Evolutionary conservation across 1,139 yeast species (phyloP).

Genomic region (Scheffersomyces titani): DNA sequence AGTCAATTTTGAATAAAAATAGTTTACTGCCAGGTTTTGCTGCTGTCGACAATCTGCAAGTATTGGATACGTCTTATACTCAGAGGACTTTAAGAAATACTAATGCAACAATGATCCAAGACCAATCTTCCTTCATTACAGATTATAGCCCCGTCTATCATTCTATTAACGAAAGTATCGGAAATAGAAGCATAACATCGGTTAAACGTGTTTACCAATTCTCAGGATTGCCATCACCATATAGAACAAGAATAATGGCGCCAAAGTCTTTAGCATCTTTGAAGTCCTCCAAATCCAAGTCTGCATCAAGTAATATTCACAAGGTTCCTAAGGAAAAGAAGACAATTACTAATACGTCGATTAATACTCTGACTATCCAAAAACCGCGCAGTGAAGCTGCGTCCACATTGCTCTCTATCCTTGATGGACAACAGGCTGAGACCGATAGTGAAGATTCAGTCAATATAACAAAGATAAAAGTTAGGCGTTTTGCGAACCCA

Average conservation of each 20-base stretch:
- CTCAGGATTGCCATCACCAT: conserved; percentile 66
- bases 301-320: not conserved
- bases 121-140: conserved; percentile 23
- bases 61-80: conserved; percentile 19
- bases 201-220: conserved; percentile 60
- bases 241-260: conserved; percentile 50
- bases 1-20: not conserved
- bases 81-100: conserved; percentile 22
- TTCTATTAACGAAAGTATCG: conserved; percentile 27
- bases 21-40: not conserved
- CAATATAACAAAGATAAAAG: conserved; percentile 14
- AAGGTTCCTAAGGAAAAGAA: not conserved
- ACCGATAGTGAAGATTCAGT: conserved; percentile 1
- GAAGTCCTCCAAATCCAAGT: not conserved
- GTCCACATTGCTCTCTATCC: conserved; percentile 59
- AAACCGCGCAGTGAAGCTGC: conserved; percentile 64
- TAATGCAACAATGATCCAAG: conserved; percentile 1
- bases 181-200: conserved; percentile 31
- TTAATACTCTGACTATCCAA: conserved; percentile 1
- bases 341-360: not conserved
- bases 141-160: conserved; percentile 44
- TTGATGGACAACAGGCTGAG: conserved; percentile 40
- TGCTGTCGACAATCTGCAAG: conserved; percentile 3
- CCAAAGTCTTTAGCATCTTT: conserved; percentile 12
- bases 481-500: conserved; percentile 52